phyloP scores from a whole-genome alignment of 441 rosid species.

The Gossypium gossypioides region DNA sequence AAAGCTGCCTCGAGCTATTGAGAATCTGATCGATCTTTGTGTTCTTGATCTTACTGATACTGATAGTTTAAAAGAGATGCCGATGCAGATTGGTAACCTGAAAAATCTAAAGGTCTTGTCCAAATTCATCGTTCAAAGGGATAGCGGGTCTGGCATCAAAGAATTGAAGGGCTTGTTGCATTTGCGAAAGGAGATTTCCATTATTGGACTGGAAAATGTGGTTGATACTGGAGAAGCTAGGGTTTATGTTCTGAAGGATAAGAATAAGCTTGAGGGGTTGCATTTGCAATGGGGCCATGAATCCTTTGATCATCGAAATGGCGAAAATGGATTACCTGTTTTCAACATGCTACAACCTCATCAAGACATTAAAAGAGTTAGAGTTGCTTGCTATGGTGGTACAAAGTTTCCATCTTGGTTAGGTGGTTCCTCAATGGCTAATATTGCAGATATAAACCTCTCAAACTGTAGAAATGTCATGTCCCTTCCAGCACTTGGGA shows the following conservation, averaged over 20 bases:
- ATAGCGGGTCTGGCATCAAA: neutral
- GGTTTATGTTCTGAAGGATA: conserved; percentile 10
- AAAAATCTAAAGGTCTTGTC: neutral
- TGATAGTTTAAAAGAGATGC: conserved; percentile 2
- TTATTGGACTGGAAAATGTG: conserved; percentile 13
- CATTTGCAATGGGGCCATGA: conserved; percentile 7
- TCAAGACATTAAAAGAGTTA: conserved; percentile 6
- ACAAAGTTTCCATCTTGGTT: conserved; percentile 19
- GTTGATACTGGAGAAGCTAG: conserved; percentile 8
- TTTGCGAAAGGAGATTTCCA: conserved; percentile 10
- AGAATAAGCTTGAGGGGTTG: conserved; percentile 7
- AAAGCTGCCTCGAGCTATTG: neutral
- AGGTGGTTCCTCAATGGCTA: neutral
- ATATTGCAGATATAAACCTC: neutral
- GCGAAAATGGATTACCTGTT: neutral
- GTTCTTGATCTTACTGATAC: conserved; percentile 10
- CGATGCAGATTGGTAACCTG: neutral
- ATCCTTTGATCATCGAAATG: neutral
- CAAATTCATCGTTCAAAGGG: conserved; percentile 12
- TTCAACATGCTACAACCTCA: conserved; percentile 14
- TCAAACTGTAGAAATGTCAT: conserved; percentile 6
- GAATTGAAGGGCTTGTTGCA: conserved; percentile 13
- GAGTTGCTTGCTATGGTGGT: conserved; percentile 13
- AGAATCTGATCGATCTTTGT: conserved; percentile 6
- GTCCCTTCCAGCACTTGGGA: conserved; percentile 20